Evolutionary conservation across 2,329 filamentous ascomycete genomes (phyloP).

Genomic region (Cladosporium velox): DNA sequence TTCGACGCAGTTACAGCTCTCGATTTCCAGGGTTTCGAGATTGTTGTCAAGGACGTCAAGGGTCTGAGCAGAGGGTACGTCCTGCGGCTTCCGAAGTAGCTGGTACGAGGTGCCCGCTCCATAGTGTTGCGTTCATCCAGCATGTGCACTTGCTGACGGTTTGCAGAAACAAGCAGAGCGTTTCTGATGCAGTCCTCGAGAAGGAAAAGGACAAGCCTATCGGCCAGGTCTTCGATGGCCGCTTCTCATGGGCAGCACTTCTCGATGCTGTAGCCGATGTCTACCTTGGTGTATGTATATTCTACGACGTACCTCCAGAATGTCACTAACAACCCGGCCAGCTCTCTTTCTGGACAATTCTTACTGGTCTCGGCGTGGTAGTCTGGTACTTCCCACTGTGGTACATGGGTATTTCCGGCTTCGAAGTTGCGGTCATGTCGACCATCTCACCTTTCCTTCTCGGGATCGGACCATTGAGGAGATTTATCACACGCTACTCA

Average conservation of each 20-base stretch:
- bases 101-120: conserved; percentile 50
- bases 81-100: conserved; percentile 88
- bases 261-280: conserved; percentile 84
- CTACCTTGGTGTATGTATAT: conserved; percentile 76
- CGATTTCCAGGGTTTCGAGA: conserved; percentile 86
- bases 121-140: conserved; percentile 6
- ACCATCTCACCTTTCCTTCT: conserved; percentile 81
- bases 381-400: conserved; percentile 99
- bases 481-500: conserved; percentile 65
- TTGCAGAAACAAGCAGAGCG: conserved; percentile 33
- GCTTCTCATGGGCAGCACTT: conserved; percentile 72
- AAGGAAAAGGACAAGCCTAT: conserved; percentile 69
- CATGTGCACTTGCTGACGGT: conserved; percentile 21
- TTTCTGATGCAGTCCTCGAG: conserved; percentile 35
- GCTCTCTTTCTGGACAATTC: conserved; percentile 94
- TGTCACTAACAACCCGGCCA: conserved; percentile 39
- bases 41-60: conserved; percentile 85
- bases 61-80: conserved; percentile 98
- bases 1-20: conserved; percentile 94
- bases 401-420: conserved; percentile 99
- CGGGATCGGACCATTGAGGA: conserved; percentile 67
- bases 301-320: not conserved
- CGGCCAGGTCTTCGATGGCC: conserved; percentile 67
- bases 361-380: conserved; percentile 83
- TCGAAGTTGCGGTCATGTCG: conserved; percentile 84